Percentiles rank a stretch among this genome's conserved stretches.
phyloP scores from a whole-genome alignment of 148 eudicot species.

The Arctostaphylos glauca region DNA sequence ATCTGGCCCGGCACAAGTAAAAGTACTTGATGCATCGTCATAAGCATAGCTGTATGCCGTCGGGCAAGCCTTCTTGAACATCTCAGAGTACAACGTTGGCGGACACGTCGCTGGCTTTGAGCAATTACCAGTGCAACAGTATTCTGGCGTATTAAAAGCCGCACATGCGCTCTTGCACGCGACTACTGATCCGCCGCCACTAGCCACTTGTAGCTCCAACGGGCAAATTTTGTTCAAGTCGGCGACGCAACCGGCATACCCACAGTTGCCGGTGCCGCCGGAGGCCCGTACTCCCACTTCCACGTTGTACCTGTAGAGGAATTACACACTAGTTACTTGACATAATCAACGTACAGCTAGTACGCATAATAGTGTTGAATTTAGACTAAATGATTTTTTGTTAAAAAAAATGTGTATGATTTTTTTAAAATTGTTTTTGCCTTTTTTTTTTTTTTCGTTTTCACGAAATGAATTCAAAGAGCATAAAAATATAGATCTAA shows the following conservation, averaged over 20 bases:
- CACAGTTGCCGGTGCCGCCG: slow-evolving; percentile 50
- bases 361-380: too few relatives aligned
- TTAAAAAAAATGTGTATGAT: too few relatives aligned
- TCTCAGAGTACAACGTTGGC: slow-evolving; percentile 54
- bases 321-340: not conserved
- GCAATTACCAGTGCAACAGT: slow-evolving; percentile 66
- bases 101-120: slow-evolving; percentile 54
- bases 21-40: slow-evolving; percentile 76
- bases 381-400: too few relatives aligned
- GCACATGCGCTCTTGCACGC: slow-evolving; percentile 76
- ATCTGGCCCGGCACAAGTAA: slow-evolving; percentile 66
- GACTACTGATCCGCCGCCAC: slow-evolving; percentile 37
- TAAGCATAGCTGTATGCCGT: slow-evolving; percentile 80
- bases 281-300: slow-evolving; percentile 45
- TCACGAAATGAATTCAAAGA: too few relatives aligned
- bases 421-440: too few relatives aligned
- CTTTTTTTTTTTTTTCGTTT: too few relatives aligned
- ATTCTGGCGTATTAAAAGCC: slow-evolving; percentile 58
- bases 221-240: slow-evolving; percentile 68
- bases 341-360: not conserved
- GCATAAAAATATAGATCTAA: too few relatives aligned
- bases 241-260: slow-evolving; percentile 60
- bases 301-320: slow-evolving; percentile 32
- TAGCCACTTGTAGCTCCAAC: slow-evolving; percentile 39
- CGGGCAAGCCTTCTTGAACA: slow-evolving; percentile 79